phyloP scores from a whole-genome alignment of 2,329 filamentous ascomycete genomes.

The Mycosphaerella arachidis region DNA sequence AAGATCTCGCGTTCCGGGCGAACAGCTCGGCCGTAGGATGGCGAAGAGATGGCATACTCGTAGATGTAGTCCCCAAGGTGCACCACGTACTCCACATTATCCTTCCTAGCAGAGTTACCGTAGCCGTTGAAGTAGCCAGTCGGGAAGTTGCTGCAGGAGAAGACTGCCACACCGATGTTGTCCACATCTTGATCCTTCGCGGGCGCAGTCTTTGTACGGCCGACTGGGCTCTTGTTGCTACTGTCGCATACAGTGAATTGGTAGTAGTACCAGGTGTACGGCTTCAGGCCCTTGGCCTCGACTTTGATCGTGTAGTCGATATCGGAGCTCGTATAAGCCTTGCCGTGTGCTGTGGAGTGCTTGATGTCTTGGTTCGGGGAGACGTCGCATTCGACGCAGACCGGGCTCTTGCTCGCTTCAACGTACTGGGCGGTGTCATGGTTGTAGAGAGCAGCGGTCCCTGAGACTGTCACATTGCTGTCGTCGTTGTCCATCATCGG shows the following conservation, averaged over 20 bases:
- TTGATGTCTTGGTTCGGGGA: conserved; percentile 16
- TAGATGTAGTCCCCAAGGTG: conserved; percentile 43
- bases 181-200: conserved; percentile 20
- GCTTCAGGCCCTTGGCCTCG: conserved; percentile 21
- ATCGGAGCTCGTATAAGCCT: conserved; percentile 27
- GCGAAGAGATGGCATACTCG: conserved; percentile 36
- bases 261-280: conserved; percentile 28
- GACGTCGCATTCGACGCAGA: conserved; percentile 23
- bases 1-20: conserved; percentile 37
- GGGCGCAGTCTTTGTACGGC: conserved; percentile 28
- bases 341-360: conserved; percentile 16
- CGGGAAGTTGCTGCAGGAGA: conserved; percentile 27
- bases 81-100: conserved; percentile 40
- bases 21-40: conserved; percentile 21
- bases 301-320: conserved; percentile 30
- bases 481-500: conserved; percentile 22
- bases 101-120: conserved; percentile 25
- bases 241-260: conserved; percentile 26
- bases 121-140: conserved; percentile 28
- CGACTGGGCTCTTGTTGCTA: conserved; percentile 20
- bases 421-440: conserved; percentile 27
- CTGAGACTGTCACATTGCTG: conserved; percentile 27
- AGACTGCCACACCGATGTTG: conserved; percentile 25
- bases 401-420: conserved; percentile 17
- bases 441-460: conserved; percentile 24